phyloP scores from a whole-genome alignment of 2,329 filamentous ascomycete species.

The Didymella keratinophila region DNA sequence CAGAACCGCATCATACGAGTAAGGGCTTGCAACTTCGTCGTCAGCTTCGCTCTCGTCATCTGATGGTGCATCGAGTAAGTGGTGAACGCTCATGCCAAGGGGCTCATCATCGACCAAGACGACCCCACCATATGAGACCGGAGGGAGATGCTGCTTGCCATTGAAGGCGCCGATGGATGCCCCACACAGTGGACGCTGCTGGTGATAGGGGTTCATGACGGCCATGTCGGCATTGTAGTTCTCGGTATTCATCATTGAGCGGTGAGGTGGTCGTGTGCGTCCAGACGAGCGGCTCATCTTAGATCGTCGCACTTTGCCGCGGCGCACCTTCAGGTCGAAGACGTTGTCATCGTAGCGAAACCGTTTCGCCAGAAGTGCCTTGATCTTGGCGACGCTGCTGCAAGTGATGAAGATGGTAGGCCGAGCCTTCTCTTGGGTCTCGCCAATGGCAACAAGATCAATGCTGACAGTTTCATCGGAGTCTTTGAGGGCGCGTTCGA shows the following conservation, averaged over 20 bases:
- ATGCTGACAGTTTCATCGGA: constrained; percentile 81
- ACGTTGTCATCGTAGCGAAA: constrained; percentile 72
- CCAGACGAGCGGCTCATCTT: constrained; percentile 54
- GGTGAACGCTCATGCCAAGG: constrained; percentile 95
- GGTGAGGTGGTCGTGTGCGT: constrained; percentile 45
- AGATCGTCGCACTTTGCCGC: constrained; percentile 72
- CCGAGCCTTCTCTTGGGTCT: constrained; percentile 68
- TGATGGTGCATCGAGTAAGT: constrained; percentile 80
- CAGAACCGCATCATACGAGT: constrained; percentile 45
- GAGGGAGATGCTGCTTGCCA: constrained; percentile 82
- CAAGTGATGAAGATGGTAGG: constrained; percentile 82
- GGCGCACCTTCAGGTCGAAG: constrained; percentile 75
- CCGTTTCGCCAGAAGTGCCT: constrained; percentile 73
- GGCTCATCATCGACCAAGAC: constrained; percentile 84
- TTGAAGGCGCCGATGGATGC: constrained; percentile 94
- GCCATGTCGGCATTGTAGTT: constrained; percentile 48
- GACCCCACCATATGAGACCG: constrained; percentile 89
- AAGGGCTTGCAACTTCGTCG: constrained; percentile 45
- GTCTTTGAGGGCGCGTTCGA: constrained; percentile 75
- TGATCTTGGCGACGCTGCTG: constrained; percentile 75
- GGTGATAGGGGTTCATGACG: constrained; percentile 75
- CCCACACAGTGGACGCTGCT: constrained; percentile 80
- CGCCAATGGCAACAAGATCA: constrained; percentile 76
- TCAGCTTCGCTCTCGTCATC: constrained; percentile 58
- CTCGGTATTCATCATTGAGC: constrained; percentile 52